Evolutionary conservation across 2,329 filamentous ascomycete genomes (phyloP).

Genomic region (Pyrenophora teres): DNA sequence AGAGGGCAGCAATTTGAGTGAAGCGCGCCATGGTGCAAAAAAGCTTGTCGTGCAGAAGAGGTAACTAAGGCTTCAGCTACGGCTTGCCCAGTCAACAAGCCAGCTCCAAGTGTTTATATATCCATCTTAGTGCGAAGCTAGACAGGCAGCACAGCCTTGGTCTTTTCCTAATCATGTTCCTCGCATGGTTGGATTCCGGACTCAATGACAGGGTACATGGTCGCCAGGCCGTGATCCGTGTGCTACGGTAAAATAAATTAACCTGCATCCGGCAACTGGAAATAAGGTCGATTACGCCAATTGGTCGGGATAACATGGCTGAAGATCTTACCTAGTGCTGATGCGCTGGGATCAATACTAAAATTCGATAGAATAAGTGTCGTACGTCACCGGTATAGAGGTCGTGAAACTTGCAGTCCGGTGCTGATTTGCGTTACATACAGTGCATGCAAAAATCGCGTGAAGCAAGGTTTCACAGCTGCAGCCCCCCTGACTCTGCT

Average conservation of each 20-base stretch:
- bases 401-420: too few species aligned
- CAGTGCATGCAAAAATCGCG: too few species aligned
- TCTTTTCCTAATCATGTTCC: not conserved
- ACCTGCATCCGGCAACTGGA: slow-evolving; percentile 19
- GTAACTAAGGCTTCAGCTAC: slow-evolving; percentile 4
- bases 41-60: slow-evolving; percentile 16
- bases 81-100: slow-evolving; percentile 2
- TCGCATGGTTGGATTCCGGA: not conserved
- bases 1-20: slow-evolving; percentile 24
- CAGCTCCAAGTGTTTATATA: slow-evolving; percentile 13
- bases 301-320: slow-evolving; percentile 18
- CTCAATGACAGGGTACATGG: slow-evolving; percentile 1
- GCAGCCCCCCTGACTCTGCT: not conserved
- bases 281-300: not conserved
- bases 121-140: not conserved
- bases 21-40: slow-evolving; percentile 29
- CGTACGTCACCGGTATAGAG: slow-evolving; percentile 4
- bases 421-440: too few species aligned
- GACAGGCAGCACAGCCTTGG: not conserved
- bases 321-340: slow-evolving; percentile 15
- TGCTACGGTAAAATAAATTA: slow-evolving; percentile 15
- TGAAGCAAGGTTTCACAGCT: too few species aligned
- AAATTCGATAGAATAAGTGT: slow-evolving; percentile 1
- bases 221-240: not conserved
- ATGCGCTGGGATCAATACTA: slow-evolving; percentile 10